Conservation (phyloP, 2,329 filamentous ascomycete species). For the Diaporthe nobilis region DNA sequence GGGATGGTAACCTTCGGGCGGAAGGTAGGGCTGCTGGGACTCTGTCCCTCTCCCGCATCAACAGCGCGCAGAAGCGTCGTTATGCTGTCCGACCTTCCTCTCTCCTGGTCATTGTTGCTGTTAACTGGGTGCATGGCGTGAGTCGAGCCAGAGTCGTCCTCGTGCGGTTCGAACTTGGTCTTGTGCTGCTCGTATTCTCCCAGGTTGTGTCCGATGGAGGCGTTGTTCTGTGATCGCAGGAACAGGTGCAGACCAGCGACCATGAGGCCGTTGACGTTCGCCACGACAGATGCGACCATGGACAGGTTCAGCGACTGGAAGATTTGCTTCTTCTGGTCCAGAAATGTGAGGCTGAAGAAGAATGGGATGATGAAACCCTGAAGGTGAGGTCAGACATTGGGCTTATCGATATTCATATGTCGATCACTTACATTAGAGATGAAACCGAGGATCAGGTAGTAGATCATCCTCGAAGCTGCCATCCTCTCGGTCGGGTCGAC, state of each 20-base stretch:
- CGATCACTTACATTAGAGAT: constrained; percentile 67
- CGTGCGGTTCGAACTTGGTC: constrained; percentile 59
- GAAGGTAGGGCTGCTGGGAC: constrained; percentile 34
- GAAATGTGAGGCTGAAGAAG: constrained; percentile 70
- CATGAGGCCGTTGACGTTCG: constrained; percentile 76
- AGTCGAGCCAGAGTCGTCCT: constrained; percentile 43
- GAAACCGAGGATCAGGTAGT: constrained; percentile 72
- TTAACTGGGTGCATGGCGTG: constrained; percentile 54
- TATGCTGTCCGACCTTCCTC: constrained; percentile 32
- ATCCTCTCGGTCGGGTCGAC: constrained; percentile 73
- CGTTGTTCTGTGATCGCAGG: constrained; percentile 73
- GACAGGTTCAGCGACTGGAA: constrained; percentile 64
- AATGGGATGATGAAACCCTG: constrained; percentile 74
- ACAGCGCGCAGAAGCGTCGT: constrained; percentile 26
- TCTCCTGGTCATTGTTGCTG: background rate
- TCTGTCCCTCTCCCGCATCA: constrained; percentile 2
- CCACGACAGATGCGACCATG: constrained; percentile 75
- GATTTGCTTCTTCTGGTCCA: constrained; percentile 52
- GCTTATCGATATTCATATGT: background rate
- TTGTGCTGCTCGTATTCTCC: constrained; percentile 62
- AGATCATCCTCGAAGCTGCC: constrained; percentile 78
- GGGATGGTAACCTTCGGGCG: constrained; percentile 34
- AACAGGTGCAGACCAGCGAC: constrained; percentile 77
- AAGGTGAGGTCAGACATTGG: background rate
- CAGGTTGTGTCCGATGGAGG: constrained; percentile 64